Evolutionary conservation across 805 yeast genomes (phyloP).

Genomic region (Tetrapisispora fleetii): DNA sequence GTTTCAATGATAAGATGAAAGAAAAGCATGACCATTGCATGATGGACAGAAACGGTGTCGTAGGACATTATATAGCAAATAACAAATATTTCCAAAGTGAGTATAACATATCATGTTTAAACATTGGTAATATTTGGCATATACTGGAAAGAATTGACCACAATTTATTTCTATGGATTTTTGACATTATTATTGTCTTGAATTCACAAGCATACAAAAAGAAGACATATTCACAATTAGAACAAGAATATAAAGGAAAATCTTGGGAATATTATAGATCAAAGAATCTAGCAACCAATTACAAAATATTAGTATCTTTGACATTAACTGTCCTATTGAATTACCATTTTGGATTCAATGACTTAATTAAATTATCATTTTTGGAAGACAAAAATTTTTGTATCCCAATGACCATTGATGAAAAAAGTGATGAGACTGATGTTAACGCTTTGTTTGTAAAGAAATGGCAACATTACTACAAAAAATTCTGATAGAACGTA

Average conservation of each 20-base stretch:
- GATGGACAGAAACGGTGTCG: slow-evolving; percentile 25
- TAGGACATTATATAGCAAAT: slow-evolving; percentile 25
- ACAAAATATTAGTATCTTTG: slow-evolving; percentile 34
- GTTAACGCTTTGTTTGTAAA: slow-evolving; percentile 22
- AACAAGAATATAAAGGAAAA: slow-evolving; percentile 15
- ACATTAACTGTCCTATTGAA: slow-evolving; percentile 35
- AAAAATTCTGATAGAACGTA: slow-evolving; percentile 18
- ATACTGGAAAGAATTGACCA: slow-evolving; percentile 27
- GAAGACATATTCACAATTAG: slow-evolving; percentile 12
- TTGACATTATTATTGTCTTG: slow-evolving; percentile 26
- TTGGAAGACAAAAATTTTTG: slow-evolving; percentile 18
- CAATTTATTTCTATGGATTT: slow-evolving; percentile 26
- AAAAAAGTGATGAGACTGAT: slow-evolving; percentile 12
- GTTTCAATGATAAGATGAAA: slow-evolving; percentile 23
- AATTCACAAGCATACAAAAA: slow-evolving; percentile 31
- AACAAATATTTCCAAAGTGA: slow-evolving; percentile 28
- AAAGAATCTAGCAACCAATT: slow-evolving; percentile 30
- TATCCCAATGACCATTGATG: slow-evolving; percentile 23
- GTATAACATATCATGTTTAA: slow-evolving; percentile 21
- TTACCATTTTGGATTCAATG: slow-evolving; percentile 42
- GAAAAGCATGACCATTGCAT: slow-evolving; percentile 25
- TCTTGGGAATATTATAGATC: slow-evolving; percentile 28
- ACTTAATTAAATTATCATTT: slow-evolving; percentile 23
- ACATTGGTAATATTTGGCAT: slow-evolving; percentile 27
- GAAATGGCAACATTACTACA: slow-evolving; percentile 28